These are phyloP conservation scores for Lipomyces yamadae DNA, from an alignment of 805 yeast genomes.

Conservation along the genomic window DNA sequence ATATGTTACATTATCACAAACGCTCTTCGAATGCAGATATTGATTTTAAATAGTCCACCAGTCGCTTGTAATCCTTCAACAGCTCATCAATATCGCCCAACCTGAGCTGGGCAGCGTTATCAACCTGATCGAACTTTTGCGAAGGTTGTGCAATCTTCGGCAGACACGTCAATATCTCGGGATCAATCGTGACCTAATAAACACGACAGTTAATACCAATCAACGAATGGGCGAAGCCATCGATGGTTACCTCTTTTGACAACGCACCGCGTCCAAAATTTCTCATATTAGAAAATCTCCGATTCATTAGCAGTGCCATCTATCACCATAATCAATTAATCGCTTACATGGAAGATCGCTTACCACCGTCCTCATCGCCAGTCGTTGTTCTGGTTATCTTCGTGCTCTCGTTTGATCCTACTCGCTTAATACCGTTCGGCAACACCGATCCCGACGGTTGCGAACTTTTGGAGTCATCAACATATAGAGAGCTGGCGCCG, in stretches of 20 bases:
- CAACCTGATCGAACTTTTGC: constrained; percentile 10
- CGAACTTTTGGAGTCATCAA: background rate
- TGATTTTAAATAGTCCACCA: constrained; percentile 44
- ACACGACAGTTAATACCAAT: background rate
- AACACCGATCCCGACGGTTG: constrained; percentile 3
- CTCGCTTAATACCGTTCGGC: constrained; percentile 14
- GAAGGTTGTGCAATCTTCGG: constrained; percentile 22
- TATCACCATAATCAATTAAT: background rate
- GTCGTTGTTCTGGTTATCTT: background rate
- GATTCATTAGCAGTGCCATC: background rate
- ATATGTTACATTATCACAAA: background rate
- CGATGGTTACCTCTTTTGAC: constrained; percentile 3
- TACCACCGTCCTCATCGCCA: background rate
- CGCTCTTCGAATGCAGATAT: constrained; percentile 41
- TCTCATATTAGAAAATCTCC: constrained; percentile 25
- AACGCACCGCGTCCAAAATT: constrained; percentile 17
- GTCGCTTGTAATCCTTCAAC: constrained; percentile 47
- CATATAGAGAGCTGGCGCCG: background rate
- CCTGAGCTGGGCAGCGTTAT: constrained; percentile 44
- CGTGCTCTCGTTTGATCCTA: constrained; percentile 10
- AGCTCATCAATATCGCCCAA: constrained; percentile 46
- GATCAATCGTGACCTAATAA: background rate
- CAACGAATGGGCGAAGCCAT: background rate
- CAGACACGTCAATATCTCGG: constrained; percentile 1
- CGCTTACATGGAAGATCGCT: background rate